phyloP scores from a whole-genome alignment of 2,329 filamentous ascomycete genomes.

The Aspergillus fijiensis region DNA sequence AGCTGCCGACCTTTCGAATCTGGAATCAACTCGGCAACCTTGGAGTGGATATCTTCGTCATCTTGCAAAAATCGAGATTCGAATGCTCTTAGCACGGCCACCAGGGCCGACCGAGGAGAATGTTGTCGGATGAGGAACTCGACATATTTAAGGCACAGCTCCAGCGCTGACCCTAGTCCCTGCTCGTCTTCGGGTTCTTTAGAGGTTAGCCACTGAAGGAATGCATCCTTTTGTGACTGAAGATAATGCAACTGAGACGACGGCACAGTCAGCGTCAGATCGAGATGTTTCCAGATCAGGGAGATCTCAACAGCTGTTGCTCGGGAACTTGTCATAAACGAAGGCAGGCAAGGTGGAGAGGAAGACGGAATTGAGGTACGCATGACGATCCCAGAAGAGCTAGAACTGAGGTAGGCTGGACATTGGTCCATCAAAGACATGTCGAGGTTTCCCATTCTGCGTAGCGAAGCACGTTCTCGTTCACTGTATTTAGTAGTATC shows the following conservation, averaged over 20 bases:
- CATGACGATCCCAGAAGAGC: slow-evolving; percentile 7
- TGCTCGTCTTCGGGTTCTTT: background rate
- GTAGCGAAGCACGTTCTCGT: background rate
- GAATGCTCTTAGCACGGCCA: slow-evolving; percentile 11
- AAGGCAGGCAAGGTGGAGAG: slow-evolving; percentile 4
- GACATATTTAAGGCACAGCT: slow-evolving; percentile 14
- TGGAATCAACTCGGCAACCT: slow-evolving; percentile 3
- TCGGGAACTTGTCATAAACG: background rate
- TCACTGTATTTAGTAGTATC: background rate
- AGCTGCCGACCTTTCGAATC: slow-evolving; percentile 4
- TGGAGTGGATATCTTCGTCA: slow-evolving; percentile 16
- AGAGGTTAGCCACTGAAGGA: slow-evolving; percentile 9
- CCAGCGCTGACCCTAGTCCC: background rate
- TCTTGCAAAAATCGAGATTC: slow-evolving; percentile 13
- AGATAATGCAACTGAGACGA: background rate
- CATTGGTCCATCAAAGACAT: slow-evolving; percentile 12
- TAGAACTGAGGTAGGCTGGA: slow-evolving; percentile 5
- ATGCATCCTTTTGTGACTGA: slow-evolving; percentile 10
- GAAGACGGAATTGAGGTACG: background rate
- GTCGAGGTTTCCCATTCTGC: slow-evolving; percentile 2
- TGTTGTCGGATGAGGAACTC: slow-evolving; percentile 9
- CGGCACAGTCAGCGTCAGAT: slow-evolving; percentile 8
- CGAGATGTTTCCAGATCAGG: background rate
- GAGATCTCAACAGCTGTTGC: background rate
- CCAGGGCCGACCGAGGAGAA: background rate